A percentile compares a stretch with the other conserved stretches of the same genome.
Evolutionary conservation across 1,284 basidiomycete species (phyloP).

Genomic region (Pseudomicrostroma phylloplanum): DNA sequence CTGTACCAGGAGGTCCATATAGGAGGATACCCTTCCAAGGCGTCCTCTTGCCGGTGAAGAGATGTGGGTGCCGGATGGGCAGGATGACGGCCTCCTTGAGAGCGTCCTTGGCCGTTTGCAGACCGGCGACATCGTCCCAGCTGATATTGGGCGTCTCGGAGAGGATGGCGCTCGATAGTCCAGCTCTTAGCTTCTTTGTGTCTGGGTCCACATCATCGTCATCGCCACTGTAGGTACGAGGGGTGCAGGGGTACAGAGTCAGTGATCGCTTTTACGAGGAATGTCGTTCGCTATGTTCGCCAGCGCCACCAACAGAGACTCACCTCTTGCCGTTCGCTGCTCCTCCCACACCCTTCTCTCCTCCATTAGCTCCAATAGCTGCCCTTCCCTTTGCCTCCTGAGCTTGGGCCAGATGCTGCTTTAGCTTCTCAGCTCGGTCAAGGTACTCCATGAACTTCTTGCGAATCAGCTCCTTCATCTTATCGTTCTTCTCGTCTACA

Average conservation of each 20-base stretch:
- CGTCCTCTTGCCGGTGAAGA: conserved; percentile 95
- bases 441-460: conserved; percentile 85
- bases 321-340: conserved; percentile 61
- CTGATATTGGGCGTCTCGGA: conserved; percentile 90
- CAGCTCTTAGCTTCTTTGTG: conserved; percentile 86
- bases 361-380: conserved; percentile 70
- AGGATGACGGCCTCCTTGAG: conserved; percentile 97
- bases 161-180: conserved; percentile 78
- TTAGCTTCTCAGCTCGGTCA: conserved; percentile 82
- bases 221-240: conserved; percentile 53
- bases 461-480: conserved; percentile 79
- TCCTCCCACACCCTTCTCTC: conserved; percentile 60
- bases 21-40: conserved; percentile 93
- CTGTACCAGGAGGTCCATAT: conserved; percentile 64
- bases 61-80: conserved; percentile 95
- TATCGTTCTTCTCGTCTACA: conserved; percentile 82
- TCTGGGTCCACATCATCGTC: conserved; percentile 76
- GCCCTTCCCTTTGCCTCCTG: conserved; percentile 67
- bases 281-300: too few relatives aligned
- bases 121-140: conserved; percentile 96
- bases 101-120: conserved; percentile 88
- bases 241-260: conserved; percentile 31
- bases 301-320: conserved; percentile 54
- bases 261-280: conserved; percentile 30
- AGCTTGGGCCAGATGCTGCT: conserved; percentile 61